Base-by-base conservation (phyloP, 768 basidiomycete species). In the Cytidiella melzeri region DNA sequence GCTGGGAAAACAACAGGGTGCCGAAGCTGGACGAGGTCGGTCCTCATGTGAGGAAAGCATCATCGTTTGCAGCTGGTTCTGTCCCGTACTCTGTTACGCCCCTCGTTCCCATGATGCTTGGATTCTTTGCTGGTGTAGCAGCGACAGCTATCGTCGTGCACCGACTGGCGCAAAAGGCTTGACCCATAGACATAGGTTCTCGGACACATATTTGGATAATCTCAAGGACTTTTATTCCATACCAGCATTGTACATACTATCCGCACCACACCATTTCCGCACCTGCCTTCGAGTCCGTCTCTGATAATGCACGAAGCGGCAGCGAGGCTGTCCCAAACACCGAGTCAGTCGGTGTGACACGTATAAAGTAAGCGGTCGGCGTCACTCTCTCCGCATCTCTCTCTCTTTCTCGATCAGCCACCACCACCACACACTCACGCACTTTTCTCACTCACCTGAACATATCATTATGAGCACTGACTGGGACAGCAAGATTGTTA, bases 1-100 rank as follows among this genome's bases (percentile, higher is more conserved):
- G 95, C 3, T 99, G 93, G 93, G 87, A 92, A 57, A 75, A 79
- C 40, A 69, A 75, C 46, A 52, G 57, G 10, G 68, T 84, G 10
- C 62, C 56, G 18, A 50, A 43, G 47, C 50, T 58, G 67, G 71
- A 47, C 45, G 55, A 50, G 34, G 47, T 53, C 53, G 43, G 43
- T 44, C 42, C 42, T 9, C 46, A 1, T 15, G 52, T 18, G 24
- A 48, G 2, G 21, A 34, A 15, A 15, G 15, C 30, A 34, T 15
- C 7, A 15, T 7, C 30, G 15, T 7, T 15, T 34, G 30, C 18
- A 40, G 47, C 13, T 11, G 23, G 41, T 47, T 44, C 28, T 20
- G 20, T 10, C 47, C 18, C 40, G 28, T 54, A 51, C 30, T 38
- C 59, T 42, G 43, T 49, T 36, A 50, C 56, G 45, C 34, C 48